Conservation (phyloP, 1,284 basidiomycete genomes). For the Pulchroboletus neoregius region DNA sequence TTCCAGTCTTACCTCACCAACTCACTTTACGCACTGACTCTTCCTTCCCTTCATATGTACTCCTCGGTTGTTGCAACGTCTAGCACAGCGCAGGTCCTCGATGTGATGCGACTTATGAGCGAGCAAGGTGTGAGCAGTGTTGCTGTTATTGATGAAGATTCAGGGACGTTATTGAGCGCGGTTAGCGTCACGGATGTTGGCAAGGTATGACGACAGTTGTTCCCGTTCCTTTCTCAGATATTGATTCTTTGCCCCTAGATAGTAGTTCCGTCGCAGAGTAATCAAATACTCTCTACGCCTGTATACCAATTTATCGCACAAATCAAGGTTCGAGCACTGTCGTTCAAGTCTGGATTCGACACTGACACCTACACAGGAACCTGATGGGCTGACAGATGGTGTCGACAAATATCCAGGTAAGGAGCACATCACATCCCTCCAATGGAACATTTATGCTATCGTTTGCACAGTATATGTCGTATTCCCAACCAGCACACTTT, state of each 20-base stretch:
- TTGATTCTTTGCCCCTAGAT: slow-evolving; percentile 38
- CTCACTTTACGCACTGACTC: slow-evolving; percentile 50
- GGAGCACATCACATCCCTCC: slow-evolving; percentile 2
- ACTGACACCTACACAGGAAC: slow-evolving; percentile 41
- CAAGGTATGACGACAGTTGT: slow-evolving; percentile 41
- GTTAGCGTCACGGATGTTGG: slow-evolving; percentile 77
- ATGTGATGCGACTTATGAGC: slow-evolving; percentile 78
- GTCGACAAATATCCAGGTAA: slow-evolving; percentile 70
- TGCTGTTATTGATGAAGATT: slow-evolving; percentile 65
- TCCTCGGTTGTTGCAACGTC: slow-evolving; percentile 55
- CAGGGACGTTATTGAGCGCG: slow-evolving; percentile 56
- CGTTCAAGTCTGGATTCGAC: neutral
- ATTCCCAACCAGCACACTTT: slow-evolving; percentile 53
- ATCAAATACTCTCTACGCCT: slow-evolving; percentile 62
- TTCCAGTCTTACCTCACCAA: slow-evolving; percentile 55
- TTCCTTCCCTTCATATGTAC: slow-evolving; percentile 64
- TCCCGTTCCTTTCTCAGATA: neutral
- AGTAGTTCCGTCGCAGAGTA: slow-evolving; percentile 71
- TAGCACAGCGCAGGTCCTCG: slow-evolving; percentile 56
- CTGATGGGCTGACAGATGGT: slow-evolving; percentile 67
- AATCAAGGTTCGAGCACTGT: slow-evolving; percentile 53
- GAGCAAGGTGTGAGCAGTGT: slow-evolving; percentile 76
- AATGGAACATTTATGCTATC: neutral
- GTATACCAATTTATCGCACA: slow-evolving; percentile 62
- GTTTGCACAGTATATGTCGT: slow-evolving; percentile 63